These are phyloP conservation scores for Wickerhamiella sorbophila DNA, from an alignment of 805 yeast genomes.

Conservation along the genomic window DNA sequence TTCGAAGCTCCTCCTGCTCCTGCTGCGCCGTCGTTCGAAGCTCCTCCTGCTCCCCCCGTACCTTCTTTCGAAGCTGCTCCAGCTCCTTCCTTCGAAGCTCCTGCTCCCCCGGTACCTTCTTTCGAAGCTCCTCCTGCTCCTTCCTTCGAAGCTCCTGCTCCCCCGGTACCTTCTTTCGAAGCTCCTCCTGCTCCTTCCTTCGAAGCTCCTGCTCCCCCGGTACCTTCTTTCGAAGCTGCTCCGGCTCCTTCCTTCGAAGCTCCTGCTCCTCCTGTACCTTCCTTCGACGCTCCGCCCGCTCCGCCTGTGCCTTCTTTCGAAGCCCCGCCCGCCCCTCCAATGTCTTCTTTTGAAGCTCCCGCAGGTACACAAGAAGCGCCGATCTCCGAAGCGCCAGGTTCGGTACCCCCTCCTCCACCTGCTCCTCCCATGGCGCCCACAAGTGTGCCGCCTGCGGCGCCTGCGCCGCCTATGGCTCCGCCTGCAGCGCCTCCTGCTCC, in stretches of 20 bases:
- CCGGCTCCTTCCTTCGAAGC: background rate
- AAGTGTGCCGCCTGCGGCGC: slow-evolving; percentile 23
- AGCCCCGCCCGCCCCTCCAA: slow-evolving; percentile 21
- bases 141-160: slow-evolving; percentile 10
- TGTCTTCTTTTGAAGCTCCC: slow-evolving; percentile 4
- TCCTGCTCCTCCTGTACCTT: background rate
- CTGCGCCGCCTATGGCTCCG: slow-evolving; percentile 21
- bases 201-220: slow-evolving; percentile 21
- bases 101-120: slow-evolving; percentile 16
- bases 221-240: background rate
- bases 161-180: too few relatives aligned
- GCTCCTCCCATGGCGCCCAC: slow-evolving; percentile 17
- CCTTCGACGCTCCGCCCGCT: slow-evolving; percentile 9
- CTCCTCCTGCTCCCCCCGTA: slow-evolving; percentile 26
- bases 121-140: slow-evolving; percentile 27
- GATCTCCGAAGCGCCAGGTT: slow-evolving; percentile 8
- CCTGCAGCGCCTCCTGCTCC: slow-evolving; percentile 27
- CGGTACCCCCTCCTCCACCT: slow-evolving; percentile 23
- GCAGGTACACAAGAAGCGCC: slow-evolving; percentile 9
- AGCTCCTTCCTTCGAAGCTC: slow-evolving; percentile 17
- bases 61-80: slow-evolving; percentile 24
- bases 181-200: too few relatives aligned
- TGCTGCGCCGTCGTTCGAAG: slow-evolving; percentile 24
- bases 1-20: slow-evolving; percentile 24
- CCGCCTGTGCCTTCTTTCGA: slow-evolving; percentile 22